These are phyloP conservation scores for Alternaria sp. DNA, from an alignment of 2,329 filamentous ascomycete genomes.

Conservation along the genomic window DNA sequence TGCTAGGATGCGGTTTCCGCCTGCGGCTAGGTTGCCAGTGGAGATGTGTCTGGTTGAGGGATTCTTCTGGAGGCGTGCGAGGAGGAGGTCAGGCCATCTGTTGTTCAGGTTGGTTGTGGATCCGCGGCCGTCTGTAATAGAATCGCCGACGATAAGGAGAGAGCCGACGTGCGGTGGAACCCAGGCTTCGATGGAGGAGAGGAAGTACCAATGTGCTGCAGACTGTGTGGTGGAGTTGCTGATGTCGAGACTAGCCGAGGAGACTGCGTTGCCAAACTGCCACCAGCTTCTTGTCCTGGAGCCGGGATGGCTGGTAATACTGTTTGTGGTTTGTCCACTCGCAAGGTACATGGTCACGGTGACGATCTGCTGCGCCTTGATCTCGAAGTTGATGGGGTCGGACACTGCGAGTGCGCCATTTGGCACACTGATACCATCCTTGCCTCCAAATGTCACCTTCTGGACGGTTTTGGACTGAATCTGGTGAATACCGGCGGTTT, in stretches of 20 bases:
- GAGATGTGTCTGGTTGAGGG: conserved; percentile 60
- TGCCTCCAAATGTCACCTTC: conserved; percentile 67
- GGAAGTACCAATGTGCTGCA: conserved; percentile 64
- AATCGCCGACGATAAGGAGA: conserved; percentile 68
- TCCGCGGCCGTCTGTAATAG: conserved; percentile 70
- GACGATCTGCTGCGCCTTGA: conserved; percentile 62
- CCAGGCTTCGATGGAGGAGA: conserved; percentile 66
- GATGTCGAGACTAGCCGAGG: conserved; percentile 58
- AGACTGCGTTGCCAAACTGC: conserved; percentile 65
- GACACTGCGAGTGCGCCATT: conserved; percentile 67
- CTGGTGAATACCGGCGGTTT: conserved; percentile 61
- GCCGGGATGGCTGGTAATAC: conserved; percentile 71
- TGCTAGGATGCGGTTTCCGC: conserved; percentile 70
- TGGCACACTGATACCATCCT: conserved; percentile 61
- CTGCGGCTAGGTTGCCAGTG: conserved; percentile 71
- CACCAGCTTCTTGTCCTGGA: conserved; percentile 70
- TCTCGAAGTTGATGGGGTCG: conserved; percentile 66
- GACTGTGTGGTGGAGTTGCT: conserved; percentile 48
- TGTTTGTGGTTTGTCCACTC: conserved; percentile 63
- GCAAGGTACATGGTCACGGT: conserved; percentile 67
- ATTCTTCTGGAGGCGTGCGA: conserved; percentile 57
- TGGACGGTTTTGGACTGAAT: conserved; percentile 64
- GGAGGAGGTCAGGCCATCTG: conserved; percentile 53
- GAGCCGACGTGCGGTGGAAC: conserved; percentile 55
- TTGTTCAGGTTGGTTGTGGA: conserved; percentile 68